Base-by-base conservation (phyloP, 192 early-diverging fungal genomes). In the Jimgerdemannia lactiflua region DNA sequence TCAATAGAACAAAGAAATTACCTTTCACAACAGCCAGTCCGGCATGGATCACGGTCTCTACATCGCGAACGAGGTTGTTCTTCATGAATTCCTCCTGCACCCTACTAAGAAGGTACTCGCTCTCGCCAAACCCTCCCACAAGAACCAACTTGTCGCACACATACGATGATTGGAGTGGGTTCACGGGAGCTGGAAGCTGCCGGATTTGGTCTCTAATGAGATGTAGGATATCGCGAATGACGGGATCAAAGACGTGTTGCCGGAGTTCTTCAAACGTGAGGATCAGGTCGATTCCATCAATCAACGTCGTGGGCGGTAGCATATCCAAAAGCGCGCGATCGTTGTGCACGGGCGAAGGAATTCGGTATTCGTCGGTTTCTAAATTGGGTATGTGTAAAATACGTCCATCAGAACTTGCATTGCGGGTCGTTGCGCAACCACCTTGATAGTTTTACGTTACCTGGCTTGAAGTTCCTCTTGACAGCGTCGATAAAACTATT, bases 401-500 rank as follows among this genome's bases (percentile, higher is more conserved):
- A 59, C 14, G 49, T 59, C 8, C 14, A 14, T 59, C 49, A 59
- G 49, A 59, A 59, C 8, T 1, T 6, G 49, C 49, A 59, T 59
- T 14, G 14, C 8, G 6, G 14, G 2, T 59, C 49, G 8, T 6
- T 59, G 6, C 49, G 2, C 6, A 59, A 59, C 14, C 6, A 59
- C 2, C 49, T 59, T 59, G 14, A 10, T 6, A 14, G 14, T 59
- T 59, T 59, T 59, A 59, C 14, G 8, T 59, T 59, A 59, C 49
- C 49, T 59, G 49, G 49, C 14, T 14, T 59, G 14, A 59, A 59
- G 49, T 59, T 59, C 49, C 14, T 59, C 78, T 84, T 84, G 75
- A 84, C 82, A 6, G 77, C 74, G 63, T 84, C 83, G 19, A 81
- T 78, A 71, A 84, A 84, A 8, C 78, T 81, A 20, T 84, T 80